phyloP scores from a whole-genome alignment of 2,329 filamentous ascomycete species.

The Helotiales sp. region DNA sequence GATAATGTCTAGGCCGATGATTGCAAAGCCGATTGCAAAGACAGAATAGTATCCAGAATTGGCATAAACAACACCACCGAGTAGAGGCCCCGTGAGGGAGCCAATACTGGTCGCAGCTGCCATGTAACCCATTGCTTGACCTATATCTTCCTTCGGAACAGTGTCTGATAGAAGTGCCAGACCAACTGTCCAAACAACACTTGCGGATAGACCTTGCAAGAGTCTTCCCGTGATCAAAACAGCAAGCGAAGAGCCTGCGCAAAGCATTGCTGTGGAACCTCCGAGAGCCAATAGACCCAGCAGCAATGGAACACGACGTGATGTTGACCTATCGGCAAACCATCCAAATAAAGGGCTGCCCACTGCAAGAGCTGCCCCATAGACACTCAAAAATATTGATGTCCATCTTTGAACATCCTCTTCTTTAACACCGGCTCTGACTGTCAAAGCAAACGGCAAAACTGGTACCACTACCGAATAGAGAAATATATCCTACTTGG shows the following conservation, averaged over 20 bases:
- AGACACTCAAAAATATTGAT: constrained; percentile 73
- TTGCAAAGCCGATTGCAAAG: constrained; percentile 61
- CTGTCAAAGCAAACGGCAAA: constrained; percentile 68
- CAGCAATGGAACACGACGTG: constrained; percentile 66
- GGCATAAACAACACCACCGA: constrained; percentile 72
- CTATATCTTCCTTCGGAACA: constrained; percentile 50
- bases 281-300: constrained; percentile 54
- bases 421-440: constrained; percentile 56
- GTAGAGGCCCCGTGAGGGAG: constrained; percentile 66
- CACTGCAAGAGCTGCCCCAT: constrained; percentile 68
- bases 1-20: constrained; percentile 59
- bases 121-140: constrained; percentile 38
- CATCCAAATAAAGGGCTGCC: constrained; percentile 54
- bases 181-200: constrained; percentile 76
- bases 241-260: constrained; percentile 64
- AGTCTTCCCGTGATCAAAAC: constrained; percentile 66
- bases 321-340: constrained; percentile 65
- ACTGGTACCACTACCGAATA: constrained; percentile 72
- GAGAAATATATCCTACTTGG: constrained; percentile 58
- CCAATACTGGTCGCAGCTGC: constrained; percentile 59
- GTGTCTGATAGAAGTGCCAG: constrained; percentile 74
- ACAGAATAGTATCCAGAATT: constrained; percentile 64
- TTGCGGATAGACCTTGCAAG: constrained; percentile 71
- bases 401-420: constrained; percentile 69
- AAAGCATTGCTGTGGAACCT: constrained; percentile 68